These are phyloP conservation scores for Dianthus caryophyllus DNA, from an alignment of 148 eudicot species.

Conservation along the genomic window DNA sequence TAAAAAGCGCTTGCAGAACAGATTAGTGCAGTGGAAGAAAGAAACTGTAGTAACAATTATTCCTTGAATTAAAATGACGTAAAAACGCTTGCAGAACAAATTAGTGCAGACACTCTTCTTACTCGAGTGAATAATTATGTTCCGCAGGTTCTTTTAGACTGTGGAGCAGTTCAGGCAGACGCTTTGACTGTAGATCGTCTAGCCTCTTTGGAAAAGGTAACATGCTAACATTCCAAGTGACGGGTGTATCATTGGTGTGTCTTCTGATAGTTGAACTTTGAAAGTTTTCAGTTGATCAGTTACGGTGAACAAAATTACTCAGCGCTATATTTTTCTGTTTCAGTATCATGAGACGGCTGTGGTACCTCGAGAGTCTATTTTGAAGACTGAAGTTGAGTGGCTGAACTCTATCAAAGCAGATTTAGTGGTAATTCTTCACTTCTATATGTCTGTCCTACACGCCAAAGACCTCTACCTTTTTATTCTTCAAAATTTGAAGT, in stretches of 20 bases:
- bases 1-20: too few species aligned
- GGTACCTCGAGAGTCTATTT: conserved; percentile 75
- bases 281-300: background rate
- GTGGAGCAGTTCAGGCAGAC: conserved; percentile 99
- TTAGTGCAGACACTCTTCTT: too few species aligned
- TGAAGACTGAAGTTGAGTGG: conserved; percentile 94
- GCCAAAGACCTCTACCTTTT: background rate
- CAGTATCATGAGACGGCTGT: conserved; percentile 98
- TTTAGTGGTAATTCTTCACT: conserved; percentile 62
- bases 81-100: too few species aligned
- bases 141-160: conserved; percentile 78
- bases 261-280: background rate
- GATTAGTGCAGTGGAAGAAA: too few species aligned
- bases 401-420: conserved; percentile 96
- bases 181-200: conserved; percentile 98
- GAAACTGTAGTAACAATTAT: too few species aligned
- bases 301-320: conserved; percentile 11
- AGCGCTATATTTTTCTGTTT: conserved; percentile 22
- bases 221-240: background rate
- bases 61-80: too few species aligned
- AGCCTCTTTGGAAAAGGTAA: conserved; percentile 94
- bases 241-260: background rate
- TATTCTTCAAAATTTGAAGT: background rate
- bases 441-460: conserved; percentile 13
- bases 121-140: conserved; percentile 10